phyloP scores from a whole-genome alignment of 2,329 filamentous ascomycete species.

The Colletotrichum phormii region DNA sequence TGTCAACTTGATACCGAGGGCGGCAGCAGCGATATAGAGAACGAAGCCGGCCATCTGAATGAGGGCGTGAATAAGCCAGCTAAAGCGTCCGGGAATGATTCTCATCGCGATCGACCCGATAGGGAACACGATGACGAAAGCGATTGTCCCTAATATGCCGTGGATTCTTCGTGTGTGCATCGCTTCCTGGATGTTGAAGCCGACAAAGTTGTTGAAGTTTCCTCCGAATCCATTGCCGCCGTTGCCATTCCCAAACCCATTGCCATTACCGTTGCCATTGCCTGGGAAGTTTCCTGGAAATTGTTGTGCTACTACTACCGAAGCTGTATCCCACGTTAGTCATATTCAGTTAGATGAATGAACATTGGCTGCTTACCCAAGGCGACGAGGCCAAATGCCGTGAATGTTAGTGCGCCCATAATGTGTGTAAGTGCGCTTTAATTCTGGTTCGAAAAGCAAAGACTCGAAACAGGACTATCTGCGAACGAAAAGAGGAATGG shows the following conservation, averaged over 20 bases:
- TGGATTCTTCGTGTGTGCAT: slow-evolving; percentile 50
- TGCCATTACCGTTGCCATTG: slow-evolving; percentile 25
- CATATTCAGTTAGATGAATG: no score
- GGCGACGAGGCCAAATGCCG: slow-evolving; percentile 17
- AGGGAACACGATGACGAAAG: slow-evolving; percentile 58
- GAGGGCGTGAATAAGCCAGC: slow-evolving; percentile 52
- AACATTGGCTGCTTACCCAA: background rate
- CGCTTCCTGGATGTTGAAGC: slow-evolving; percentile 45
- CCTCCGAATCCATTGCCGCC: slow-evolving; percentile 30
- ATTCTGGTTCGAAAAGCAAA: background rate
- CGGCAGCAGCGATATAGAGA: slow-evolving; percentile 53
- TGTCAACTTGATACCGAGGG: slow-evolving; percentile 56
- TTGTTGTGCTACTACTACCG: slow-evolving; percentile 21
- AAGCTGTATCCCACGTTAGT: slow-evolving; percentile 6
- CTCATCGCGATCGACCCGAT: slow-evolving; percentile 57
- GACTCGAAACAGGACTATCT: background rate
- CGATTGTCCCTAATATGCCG: slow-evolving; percentile 53
- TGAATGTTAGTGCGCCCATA: slow-evolving; percentile 16
- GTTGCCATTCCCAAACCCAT: slow-evolving; percentile 22
- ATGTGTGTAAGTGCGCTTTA: background rate
- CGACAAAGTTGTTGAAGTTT: slow-evolving; percentile 32
- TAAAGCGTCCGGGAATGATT: slow-evolving; percentile 48
- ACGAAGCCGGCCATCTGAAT: slow-evolving; percentile 52
- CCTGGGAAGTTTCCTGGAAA: slow-evolving; percentile 25
- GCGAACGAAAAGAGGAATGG: background rate